A percentile compares a stretch with the other conserved stretches of the same genome.
Conservation (phyloP, 768 basidiomycete genomes). For the Calocybe indica region DNA sequence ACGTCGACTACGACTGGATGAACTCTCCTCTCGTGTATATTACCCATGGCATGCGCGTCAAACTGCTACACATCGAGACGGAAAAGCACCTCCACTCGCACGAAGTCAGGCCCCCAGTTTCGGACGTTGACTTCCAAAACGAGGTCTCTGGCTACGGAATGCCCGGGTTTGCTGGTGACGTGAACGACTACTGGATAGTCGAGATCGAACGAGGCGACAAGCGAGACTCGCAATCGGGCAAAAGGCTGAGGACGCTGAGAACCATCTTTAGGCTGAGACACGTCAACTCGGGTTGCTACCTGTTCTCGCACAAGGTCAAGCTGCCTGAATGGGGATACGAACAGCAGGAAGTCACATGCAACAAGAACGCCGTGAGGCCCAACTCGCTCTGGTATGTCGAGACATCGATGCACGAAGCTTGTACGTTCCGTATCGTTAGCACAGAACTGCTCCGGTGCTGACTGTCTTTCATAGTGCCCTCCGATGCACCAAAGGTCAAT, state of each 20-base stretch:
- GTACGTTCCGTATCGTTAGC: slow-evolving; percentile 25
- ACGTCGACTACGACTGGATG: slow-evolving; percentile 37
- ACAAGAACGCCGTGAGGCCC: slow-evolving; percentile 86
- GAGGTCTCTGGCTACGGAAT: slow-evolving; percentile 95
- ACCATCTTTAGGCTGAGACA: slow-evolving; percentile 84
- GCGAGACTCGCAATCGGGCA: slow-evolving; percentile 58
- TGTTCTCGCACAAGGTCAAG: slow-evolving; percentile 98
- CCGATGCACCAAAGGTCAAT: slow-evolving; percentile 76
- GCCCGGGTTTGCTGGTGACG: slow-evolving; percentile 78
- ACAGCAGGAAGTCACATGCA: slow-evolving; percentile 99
- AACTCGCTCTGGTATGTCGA: slow-evolving; percentile 96
- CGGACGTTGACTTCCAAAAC: slow-evolving; percentile 98
- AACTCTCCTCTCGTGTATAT: slow-evolving; percentile 56
- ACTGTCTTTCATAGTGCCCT: slow-evolving; percentile 45
- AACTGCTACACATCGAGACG: slow-evolving; percentile 74
- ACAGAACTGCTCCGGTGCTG: neutral
- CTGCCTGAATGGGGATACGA: slow-evolving; percentile 97
- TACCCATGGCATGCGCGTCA: slow-evolving; percentile 62
- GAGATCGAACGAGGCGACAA: slow-evolving; percentile 73
- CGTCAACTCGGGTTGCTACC: slow-evolving; percentile 84
- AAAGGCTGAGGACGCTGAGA: slow-evolving; percentile 71
- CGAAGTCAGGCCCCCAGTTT: slow-evolving; percentile 89
- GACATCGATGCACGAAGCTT: slow-evolving; percentile 74
- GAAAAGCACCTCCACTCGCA: slow-evolving; percentile 92
- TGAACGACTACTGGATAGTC: slow-evolving; percentile 90